These are phyloP conservation scores for Trichoderma simmonsii DNA, from an alignment of 2,329 filamentous ascomycete species.

Conservation along the genomic window DNA sequence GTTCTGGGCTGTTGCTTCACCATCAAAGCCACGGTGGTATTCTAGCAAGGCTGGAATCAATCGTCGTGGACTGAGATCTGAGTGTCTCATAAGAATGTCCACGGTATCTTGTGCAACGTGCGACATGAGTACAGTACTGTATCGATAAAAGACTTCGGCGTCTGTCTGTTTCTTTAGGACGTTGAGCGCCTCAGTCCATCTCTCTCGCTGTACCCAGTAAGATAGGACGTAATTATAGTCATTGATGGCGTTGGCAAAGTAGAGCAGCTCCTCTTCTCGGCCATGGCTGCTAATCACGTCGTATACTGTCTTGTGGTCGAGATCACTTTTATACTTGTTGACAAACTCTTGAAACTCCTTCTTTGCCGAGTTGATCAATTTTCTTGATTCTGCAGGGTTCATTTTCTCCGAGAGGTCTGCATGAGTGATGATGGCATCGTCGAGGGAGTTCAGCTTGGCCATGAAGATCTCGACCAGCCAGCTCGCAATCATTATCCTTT, in stretches of 20 bases:
- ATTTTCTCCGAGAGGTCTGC: constrained; percentile 73
- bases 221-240: constrained; percentile 94
- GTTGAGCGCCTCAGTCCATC: constrained; percentile 81
- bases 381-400: constrained; percentile 66
- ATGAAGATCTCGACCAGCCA: constrained; percentile 97
- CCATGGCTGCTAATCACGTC: constrained; percentile 95
- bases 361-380: constrained; percentile 67
- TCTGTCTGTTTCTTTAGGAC: constrained; percentile 93
- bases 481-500: constrained; percentile 88
- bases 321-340: constrained; percentile 75
- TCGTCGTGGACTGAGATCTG: constrained; percentile 77
- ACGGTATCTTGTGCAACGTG: constrained; percentile 81
- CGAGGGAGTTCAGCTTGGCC: constrained; percentile 90
- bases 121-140: constrained; percentile 94
- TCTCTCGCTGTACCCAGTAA: constrained; percentile 95
- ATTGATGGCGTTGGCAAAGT: constrained; percentile 82
- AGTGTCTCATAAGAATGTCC: constrained; percentile 93
- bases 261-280: constrained; percentile 86
- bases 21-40: constrained; percentile 77
- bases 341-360: constrained; percentile 88
- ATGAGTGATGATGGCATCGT: constrained; percentile 89
- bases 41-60: constrained; percentile 91
- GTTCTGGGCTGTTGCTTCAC: constrained; percentile 65
- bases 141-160: constrained; percentile 90
- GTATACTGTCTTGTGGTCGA: constrained; percentile 90